phyloP scores from a whole-genome alignment of 805 yeast genomes.

The Starmerella potacharoeniae region DNA sequence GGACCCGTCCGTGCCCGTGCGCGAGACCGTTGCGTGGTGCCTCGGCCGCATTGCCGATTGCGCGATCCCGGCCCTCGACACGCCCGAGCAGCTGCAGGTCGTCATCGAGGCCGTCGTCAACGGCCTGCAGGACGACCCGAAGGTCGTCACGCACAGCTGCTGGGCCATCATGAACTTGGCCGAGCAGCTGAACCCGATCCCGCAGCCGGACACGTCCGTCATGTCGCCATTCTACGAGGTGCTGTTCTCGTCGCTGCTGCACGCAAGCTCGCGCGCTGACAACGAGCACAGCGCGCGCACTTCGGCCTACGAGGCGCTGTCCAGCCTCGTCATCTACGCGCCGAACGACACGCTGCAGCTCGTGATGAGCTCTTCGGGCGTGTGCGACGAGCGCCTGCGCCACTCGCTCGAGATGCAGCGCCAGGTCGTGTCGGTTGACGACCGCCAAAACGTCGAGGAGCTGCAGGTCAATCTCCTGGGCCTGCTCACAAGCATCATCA shows the following conservation, averaged over 20 bases:
- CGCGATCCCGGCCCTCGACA: constrained; percentile 62
- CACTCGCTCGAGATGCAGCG: constrained; percentile 49
- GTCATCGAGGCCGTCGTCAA: constrained; percentile 60
- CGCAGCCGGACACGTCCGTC: constrained; percentile 38
- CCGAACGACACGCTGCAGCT: constrained; percentile 57
- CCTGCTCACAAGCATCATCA: constrained; percentile 66
- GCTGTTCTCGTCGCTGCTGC: constrained; percentile 58
- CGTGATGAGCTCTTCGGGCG: constrained; percentile 63
- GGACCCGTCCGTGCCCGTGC: constrained; percentile 72
- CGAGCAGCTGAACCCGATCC: constrained; percentile 53
- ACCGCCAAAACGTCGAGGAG: constrained; percentile 69
- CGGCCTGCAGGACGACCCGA: constrained; percentile 87
- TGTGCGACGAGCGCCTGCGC: constrained; percentile 60
- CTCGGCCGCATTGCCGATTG: constrained; percentile 85
- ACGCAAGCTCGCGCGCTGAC: constrained; percentile 58
- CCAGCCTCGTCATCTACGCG: constrained; percentile 66
- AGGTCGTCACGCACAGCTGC: constrained; percentile 91
- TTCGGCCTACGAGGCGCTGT: constrained; percentile 90
- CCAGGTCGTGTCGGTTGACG: constrained; percentile 56
- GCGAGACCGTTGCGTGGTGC: constrained; percentile 98
- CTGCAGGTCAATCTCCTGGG: constrained; percentile 69
- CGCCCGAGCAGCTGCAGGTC: constrained; percentile 51
- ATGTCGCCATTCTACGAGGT: constrained; percentile 64
- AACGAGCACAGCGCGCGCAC: constrained; percentile 85
- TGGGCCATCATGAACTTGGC: constrained; percentile 91